These are phyloP conservation scores for Geotrichum reessii DNA, from an alignment of 1,139 yeast species.

Conservation along the genomic window DNA sequence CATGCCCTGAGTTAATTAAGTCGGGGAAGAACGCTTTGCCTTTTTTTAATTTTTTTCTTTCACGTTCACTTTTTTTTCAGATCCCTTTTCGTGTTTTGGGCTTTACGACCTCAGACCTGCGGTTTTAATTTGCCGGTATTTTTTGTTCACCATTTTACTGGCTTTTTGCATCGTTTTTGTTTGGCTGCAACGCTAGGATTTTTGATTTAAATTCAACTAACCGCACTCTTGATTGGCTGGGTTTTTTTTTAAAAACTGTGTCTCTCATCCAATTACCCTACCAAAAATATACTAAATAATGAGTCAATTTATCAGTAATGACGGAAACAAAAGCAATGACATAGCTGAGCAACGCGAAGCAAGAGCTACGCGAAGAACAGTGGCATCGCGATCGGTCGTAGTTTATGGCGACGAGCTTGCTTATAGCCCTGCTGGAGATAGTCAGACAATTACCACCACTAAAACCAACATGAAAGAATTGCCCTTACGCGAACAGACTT, in stretches of 20 bases:
- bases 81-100: background rate
- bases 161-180: background rate
- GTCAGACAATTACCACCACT: too few relatives aligned
- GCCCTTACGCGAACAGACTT: slow-evolving; percentile 2
- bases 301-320: background rate
- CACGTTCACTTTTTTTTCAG: background rate
- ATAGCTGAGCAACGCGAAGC: background rate
- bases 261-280: background rate
- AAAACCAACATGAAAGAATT: background rate
- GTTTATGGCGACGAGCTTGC: background rate
- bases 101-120: background rate
- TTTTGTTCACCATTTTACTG: background rate
- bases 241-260: background rate
- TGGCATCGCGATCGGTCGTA: background rate
- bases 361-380: background rate
- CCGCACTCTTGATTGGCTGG: background rate
- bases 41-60: background rate
- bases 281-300: background rate
- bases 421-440: background rate
- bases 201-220: background rate
- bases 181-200: background rate
- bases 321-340: background rate
- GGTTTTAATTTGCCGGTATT: background rate
- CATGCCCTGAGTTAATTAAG: background rate
- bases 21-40: background rate